A percentile compares a stretch with the other conserved stretches of the same genome.
These are phyloP conservation scores for Elsinoe perseae DNA, from an alignment of 2,329 filamentous ascomycete species.

Conservation along the genomic window DNA sequence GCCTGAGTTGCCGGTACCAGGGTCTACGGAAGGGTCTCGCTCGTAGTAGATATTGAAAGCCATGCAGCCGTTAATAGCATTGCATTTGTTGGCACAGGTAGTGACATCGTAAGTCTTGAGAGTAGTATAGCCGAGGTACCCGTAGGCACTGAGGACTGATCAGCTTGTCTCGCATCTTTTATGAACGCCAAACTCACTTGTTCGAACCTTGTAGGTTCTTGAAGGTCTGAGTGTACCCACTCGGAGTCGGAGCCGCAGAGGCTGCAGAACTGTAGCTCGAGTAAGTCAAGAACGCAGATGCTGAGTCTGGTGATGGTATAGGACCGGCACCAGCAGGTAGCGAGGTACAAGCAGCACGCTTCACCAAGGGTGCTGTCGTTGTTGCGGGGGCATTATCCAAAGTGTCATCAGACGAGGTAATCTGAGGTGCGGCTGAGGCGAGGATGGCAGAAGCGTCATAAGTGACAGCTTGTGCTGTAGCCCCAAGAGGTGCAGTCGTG, in stretches of 20 bases:
- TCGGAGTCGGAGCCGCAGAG: constrained; percentile 4
- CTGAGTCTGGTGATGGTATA: constrained; percentile 12
- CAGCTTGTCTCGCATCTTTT: too few relatives aligned
- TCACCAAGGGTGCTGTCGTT: not conserved
- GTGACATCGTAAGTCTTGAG: constrained; percentile 25
- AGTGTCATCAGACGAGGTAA: not conserved
- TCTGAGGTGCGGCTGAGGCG: too few relatives aligned
- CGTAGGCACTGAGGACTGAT: constrained; percentile 3
- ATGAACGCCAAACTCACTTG: too few relatives aligned
- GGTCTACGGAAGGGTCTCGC: constrained; percentile 16
- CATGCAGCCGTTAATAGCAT: constrained; percentile 19
- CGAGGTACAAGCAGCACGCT: constrained; percentile 15
- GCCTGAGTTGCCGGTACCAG: constrained; percentile 19
- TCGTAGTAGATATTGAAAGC: constrained; percentile 23
- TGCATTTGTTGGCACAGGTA: constrained; percentile 24
- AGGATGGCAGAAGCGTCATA: too few relatives aligned
- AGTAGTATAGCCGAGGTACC: constrained; percentile 23
- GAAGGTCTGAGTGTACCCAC: constrained; percentile 8
- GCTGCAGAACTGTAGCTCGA: constrained; percentile 19
- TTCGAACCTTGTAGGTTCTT: constrained; percentile 13
- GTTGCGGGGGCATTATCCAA: not conserved
- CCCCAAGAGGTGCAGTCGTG: too few relatives aligned
- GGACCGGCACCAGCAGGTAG: constrained; percentile 15
- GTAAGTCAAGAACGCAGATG: constrained; percentile 17
- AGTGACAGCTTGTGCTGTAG: too few relatives aligned